Evolutionary conservation across 768 basidiomycete species (phyloP).

Genomic region (Clavulina sp.): DNA sequence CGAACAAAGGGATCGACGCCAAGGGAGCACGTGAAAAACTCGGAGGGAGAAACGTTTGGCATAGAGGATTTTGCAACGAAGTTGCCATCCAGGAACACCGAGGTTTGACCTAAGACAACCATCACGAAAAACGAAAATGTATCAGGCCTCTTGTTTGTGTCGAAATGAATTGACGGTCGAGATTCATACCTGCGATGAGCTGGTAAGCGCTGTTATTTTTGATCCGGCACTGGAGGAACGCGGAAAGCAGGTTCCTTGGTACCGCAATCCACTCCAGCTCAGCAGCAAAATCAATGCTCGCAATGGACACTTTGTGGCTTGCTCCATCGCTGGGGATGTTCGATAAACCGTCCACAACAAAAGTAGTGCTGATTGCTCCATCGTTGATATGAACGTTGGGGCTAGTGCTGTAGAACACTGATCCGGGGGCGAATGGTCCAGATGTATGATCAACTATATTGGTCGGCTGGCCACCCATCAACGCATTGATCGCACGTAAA

Average conservation of each 20-base stretch:
- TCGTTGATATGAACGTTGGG: neutral
- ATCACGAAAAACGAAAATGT: conserved; percentile 1
- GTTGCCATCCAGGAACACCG: conserved; percentile 12
- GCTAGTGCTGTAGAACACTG: too few species aligned
- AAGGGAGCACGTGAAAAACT: conserved; percentile 11
- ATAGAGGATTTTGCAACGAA: conserved; percentile 12
- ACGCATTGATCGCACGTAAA: too few species aligned
- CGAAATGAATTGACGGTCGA: neutral
- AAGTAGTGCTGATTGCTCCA: conserved; percentile 2
- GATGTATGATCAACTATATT: too few species aligned
- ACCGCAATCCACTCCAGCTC: conserved; percentile 11
- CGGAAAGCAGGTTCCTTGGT: conserved; percentile 4
- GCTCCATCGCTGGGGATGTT: conserved; percentile 9
- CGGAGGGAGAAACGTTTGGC: conserved; percentile 9
- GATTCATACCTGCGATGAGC: neutral
- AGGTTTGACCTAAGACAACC: conserved; percentile 6
- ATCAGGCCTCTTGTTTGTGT: neutral
- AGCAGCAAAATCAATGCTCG: conserved; percentile 7
- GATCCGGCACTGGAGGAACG: neutral
- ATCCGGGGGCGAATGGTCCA: too few species aligned
- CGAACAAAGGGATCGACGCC: conserved; percentile 11
- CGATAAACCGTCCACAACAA: conserved; percentile 8
- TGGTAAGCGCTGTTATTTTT: neutral
- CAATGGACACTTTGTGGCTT: conserved; percentile 11
- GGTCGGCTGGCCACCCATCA: too few species aligned